Evolutionary conservation across 2,329 filamentous ascomycete genomes (phyloP).

Genomic region (Madurella fahalii): DNA sequence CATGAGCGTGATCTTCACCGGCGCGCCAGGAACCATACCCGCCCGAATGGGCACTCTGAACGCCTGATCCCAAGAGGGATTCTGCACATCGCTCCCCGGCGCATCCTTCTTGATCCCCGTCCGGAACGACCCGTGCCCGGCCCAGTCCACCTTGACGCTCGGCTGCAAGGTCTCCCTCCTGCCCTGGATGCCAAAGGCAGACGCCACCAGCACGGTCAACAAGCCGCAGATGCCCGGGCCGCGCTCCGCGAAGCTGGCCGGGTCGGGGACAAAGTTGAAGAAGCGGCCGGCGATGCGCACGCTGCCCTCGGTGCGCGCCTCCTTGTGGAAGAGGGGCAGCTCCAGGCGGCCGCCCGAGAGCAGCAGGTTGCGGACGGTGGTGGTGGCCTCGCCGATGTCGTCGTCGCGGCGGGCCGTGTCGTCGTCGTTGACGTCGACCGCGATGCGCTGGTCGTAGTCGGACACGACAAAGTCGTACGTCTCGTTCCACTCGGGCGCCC

Average conservation of each 20-base stretch:
- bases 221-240: constrained; percentile 35
- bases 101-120: constrained; percentile 41
- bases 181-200: constrained; percentile 39
- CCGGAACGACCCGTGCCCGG: constrained; percentile 35
- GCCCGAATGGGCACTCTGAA: constrained; percentile 40
- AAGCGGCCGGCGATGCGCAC: constrained; percentile 38
- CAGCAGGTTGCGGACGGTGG: constrained; percentile 39
- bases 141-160: constrained; percentile 42
- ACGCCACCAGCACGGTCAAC: constrained; percentile 41
- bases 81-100: constrained; percentile 45
- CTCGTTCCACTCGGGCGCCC: constrained; percentile 44
- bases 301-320: constrained; percentile 33
- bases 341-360: constrained; percentile 40
- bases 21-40: constrained; percentile 27
- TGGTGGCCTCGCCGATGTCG: constrained; percentile 40
- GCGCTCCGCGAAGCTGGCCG: constrained; percentile 29
- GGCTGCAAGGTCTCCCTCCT: constrained; percentile 42
- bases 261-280: constrained; percentile 38
- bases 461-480: constrained; percentile 44
- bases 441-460: constrained; percentile 42
- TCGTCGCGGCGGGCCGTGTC: constrained; percentile 39
- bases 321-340: constrained; percentile 36
- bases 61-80: constrained; percentile 43
- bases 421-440: constrained; percentile 41
- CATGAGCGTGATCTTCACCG: constrained; percentile 33